Conservation (phyloP, 148 eudicot species). For the Rhododendron vialii region DNA sequence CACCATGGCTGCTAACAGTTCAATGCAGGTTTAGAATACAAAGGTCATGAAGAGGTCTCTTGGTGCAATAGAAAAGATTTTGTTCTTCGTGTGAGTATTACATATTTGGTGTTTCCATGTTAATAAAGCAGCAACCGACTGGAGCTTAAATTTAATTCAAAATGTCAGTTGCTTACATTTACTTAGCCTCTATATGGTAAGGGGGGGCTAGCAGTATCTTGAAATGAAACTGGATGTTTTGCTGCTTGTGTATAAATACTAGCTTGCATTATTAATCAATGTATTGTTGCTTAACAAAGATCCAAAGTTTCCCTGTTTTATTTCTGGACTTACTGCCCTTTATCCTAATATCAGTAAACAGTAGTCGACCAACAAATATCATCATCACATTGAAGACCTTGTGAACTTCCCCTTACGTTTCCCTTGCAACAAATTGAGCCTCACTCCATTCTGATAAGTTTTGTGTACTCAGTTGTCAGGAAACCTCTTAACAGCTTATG, state of each 20-base stretch:
- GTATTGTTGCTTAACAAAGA: neutral
- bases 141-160: neutral
- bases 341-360: neutral
- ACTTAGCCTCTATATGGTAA: neutral
- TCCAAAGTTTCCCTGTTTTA: neutral
- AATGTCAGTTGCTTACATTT: neutral
- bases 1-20: neutral
- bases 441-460: constrained; percentile 2
- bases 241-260: neutral
- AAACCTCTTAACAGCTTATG: constrained; percentile 70
- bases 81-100: neutral
- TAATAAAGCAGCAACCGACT: neutral
- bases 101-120: neutral
- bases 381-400: neutral
- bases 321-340: neutral
- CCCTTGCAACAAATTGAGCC: neutral
- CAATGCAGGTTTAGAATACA: neutral
- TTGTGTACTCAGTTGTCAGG: constrained; percentile 72
- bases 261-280: neutral
- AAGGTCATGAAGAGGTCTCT: neutral
- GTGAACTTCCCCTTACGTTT: neutral
- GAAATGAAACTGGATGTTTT: neutral
- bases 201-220: neutral
- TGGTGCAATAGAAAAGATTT: neutral
- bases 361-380: neutral